A percentile compares a stretch with the other conserved stretches of the same genome.
Evolutionary conservation across 2,329 filamentous ascomycete species (phyloP).

Genomic region (Aulographum hederae): DNA sequence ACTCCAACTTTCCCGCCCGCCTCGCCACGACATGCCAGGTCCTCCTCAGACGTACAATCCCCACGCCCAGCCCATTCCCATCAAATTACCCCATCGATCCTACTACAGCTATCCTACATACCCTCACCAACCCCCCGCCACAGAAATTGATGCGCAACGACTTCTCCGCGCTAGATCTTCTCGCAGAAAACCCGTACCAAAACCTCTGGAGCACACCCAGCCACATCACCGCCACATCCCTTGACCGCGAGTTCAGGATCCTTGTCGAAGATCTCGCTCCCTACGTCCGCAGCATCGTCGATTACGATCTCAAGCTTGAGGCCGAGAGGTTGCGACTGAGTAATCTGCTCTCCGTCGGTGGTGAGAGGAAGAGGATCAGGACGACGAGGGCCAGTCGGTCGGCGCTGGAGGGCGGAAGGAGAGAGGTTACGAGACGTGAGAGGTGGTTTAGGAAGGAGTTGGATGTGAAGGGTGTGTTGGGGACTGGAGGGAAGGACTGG

Average conservation of each 20-base stretch:
- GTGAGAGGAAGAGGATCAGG: conserved; percentile 35
- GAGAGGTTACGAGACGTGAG: conserved; percentile 48
- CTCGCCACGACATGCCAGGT: too few species aligned
- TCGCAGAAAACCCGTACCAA: too few species aligned
- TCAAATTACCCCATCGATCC: too few species aligned
- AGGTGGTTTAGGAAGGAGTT: conserved; percentile 50
- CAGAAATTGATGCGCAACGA: too few species aligned
- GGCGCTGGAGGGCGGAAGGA: conserved; percentile 56
- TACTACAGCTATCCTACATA: too few species aligned
- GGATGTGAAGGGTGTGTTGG: conserved; percentile 42
- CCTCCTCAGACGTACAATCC: too few species aligned
- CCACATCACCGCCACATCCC: conserved; percentile 40
- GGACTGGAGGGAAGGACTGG: conserved; percentile 33
- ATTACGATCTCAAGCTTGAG: conserved; percentile 55
- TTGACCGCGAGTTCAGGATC: conserved; percentile 50
- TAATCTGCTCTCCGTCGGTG: conserved; percentile 42
- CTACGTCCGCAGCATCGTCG: conserved; percentile 71
- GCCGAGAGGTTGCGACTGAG: conserved; percentile 45
- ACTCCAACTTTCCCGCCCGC: conserved; percentile 18
- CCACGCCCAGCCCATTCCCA: too few species aligned
- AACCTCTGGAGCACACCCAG: too few species aligned
- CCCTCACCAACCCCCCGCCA: too few species aligned
- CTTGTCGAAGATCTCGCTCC: conserved; percentile 69
- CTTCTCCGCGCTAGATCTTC: too few species aligned
- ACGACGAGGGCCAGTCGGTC: conserved; percentile 60